Conservation (phyloP, 164 flowering plant species). For the Buxus sempervirens region DNA sequence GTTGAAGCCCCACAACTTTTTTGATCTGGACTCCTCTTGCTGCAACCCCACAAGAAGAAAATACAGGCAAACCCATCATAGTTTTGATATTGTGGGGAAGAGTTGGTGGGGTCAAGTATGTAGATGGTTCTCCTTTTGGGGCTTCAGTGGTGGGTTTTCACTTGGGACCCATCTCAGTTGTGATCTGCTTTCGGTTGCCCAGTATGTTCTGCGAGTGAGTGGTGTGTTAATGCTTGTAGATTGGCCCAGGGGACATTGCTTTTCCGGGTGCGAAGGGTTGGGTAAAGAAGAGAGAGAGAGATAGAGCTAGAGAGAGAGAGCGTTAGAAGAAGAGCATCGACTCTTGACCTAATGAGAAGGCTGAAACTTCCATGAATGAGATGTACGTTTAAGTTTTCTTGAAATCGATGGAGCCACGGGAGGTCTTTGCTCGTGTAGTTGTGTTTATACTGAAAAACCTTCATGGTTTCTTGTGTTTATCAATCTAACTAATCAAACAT, state of each 20-base stretch:
- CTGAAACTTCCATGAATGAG: too few relatives aligned
- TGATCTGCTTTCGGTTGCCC: not conserved
- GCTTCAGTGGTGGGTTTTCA: not conserved
- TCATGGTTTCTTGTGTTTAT: too few relatives aligned
- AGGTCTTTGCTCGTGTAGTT: too few relatives aligned
- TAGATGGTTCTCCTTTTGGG: not conserved
- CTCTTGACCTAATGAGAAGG: too few relatives aligned
- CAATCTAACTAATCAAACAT: too few relatives aligned
- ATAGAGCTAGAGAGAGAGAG: too few relatives aligned
- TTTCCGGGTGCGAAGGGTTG: not conserved
- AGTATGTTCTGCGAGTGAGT: not conserved
- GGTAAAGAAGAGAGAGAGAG: not conserved
- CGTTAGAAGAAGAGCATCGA: too few relatives aligned
- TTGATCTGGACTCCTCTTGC: not conserved
- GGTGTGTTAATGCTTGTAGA: not conserved
- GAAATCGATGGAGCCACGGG: too few relatives aligned
- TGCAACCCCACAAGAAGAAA: not conserved
- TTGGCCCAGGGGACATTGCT: not conserved
- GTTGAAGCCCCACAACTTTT: constrained; percentile 20
- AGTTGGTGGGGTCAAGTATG: not conserved
- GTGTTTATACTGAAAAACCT: too few relatives aligned
- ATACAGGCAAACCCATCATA: not conserved
- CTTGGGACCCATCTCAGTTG: not conserved
- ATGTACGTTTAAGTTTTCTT: too few relatives aligned
- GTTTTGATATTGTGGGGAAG: not conserved